Evolutionary conservation across 2,329 filamentous ascomycete genomes (phyloP).

Genomic region (Nemania serpens): DNA sequence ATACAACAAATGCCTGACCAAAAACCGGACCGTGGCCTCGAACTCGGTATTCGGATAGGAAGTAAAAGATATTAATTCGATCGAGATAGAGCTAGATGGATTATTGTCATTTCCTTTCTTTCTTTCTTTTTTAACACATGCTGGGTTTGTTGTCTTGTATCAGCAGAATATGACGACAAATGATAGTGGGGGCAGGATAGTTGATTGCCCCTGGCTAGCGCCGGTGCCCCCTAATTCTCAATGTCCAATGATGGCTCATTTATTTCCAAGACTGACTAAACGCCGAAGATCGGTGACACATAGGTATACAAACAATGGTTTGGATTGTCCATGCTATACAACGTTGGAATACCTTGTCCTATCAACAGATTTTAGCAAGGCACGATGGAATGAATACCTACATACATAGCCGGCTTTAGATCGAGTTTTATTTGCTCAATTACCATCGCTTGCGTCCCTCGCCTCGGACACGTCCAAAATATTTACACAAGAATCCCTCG

Average conservation of each 20-base stretch:
- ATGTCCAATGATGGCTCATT: constrained; percentile 17
- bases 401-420: too few relatives aligned
- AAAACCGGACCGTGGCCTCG: neutral
- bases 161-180: too few relatives aligned
- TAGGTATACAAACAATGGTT: neutral
- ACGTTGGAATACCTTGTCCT: too few relatives aligned
- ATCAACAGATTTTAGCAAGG: neutral
- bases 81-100: neutral
- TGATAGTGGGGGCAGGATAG: neutral
- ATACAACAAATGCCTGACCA: neutral
- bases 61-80: neutral
- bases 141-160: too few relatives aligned
- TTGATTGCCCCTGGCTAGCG: too few relatives aligned
- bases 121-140: too few relatives aligned
- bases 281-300: constrained; percentile 17
- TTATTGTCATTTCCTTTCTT: too few relatives aligned
- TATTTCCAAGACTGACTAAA: constrained; percentile 16
- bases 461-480: neutral
- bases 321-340: too few relatives aligned
- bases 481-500: constrained; percentile 5
- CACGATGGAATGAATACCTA: neutral
- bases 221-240: neutral
- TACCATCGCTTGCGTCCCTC: constrained; percentile 20
- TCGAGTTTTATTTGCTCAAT: constrained; percentile 15
- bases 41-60: neutral